phyloP scores from a whole-genome alignment of 2,329 filamentous ascomycete species.

The Aspergillus ruber region DNA sequence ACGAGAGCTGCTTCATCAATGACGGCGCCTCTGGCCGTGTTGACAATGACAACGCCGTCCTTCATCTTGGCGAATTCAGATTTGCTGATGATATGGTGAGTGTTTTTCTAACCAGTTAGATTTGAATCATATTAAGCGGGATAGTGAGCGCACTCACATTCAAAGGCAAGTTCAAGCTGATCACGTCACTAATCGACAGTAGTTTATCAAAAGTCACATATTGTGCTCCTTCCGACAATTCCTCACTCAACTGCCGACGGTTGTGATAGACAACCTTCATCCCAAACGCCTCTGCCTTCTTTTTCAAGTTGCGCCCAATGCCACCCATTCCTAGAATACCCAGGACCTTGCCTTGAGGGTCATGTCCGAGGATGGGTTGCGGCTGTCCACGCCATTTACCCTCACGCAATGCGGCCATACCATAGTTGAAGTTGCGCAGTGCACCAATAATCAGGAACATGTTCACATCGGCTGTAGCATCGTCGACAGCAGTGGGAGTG shows the following conservation, averaged over 20 bases:
- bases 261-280: slow-evolving; percentile 74
- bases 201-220: slow-evolving; percentile 65
- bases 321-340: slow-evolving; percentile 84
- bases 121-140: slow-evolving; percentile 3
- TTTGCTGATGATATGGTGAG: slow-evolving; percentile 67
- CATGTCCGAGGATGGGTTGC: slow-evolving; percentile 58
- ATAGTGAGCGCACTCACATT: slow-evolving; percentile 54
- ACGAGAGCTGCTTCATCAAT: slow-evolving; percentile 78
- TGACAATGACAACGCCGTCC: slow-evolving; percentile 67
- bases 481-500: slow-evolving; percentile 72
- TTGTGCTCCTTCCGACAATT: slow-evolving; percentile 37
- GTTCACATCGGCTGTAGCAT: slow-evolving; percentile 73
- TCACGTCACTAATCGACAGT: slow-evolving; percentile 62
- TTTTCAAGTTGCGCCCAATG: slow-evolving; percentile 70
- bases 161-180: slow-evolving; percentile 73
- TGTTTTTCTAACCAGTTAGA: slow-evolving; percentile 46
- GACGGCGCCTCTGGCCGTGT: slow-evolving; percentile 75
- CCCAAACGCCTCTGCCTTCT: slow-evolving; percentile 67
- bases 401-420: slow-evolving; percentile 59
- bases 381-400: slow-evolving; percentile 61
- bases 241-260: slow-evolving; percentile 53
- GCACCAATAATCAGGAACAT: slow-evolving; percentile 78
- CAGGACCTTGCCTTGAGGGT: slow-evolving; percentile 70
- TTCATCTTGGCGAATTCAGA: slow-evolving; percentile 72
- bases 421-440: slow-evolving; percentile 63